Conservation (phyloP, 345 rosid genomes). For the Linum lewisii region DNA sequence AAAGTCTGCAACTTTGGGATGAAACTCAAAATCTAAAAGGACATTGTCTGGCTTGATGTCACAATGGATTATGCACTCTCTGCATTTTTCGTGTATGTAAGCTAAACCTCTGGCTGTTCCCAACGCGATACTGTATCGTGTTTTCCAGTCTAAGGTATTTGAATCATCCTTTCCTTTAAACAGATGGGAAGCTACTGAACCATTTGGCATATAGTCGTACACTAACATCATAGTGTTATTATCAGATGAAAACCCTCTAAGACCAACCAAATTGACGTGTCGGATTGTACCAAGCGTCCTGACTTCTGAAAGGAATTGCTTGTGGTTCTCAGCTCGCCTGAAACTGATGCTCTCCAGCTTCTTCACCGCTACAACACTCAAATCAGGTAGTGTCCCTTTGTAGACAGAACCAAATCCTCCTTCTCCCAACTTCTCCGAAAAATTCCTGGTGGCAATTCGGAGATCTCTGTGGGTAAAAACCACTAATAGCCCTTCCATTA, state of each 20-base stretch:
- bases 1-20: too few species aligned
- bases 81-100: too few species aligned
- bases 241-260: slow-evolving; percentile 72
- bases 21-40: too few species aligned
- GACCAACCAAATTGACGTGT: slow-evolving; percentile 67
- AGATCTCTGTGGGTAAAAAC: slow-evolving; percentile 62
- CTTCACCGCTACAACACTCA: slow-evolving; percentile 63
- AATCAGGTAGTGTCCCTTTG: slow-evolving; percentile 57
- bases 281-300: slow-evolving; percentile 68
- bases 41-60: too few species aligned
- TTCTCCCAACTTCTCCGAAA: slow-evolving; percentile 65
- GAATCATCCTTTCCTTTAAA: too few species aligned
- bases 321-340: slow-evolving; percentile 51
- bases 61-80: too few species aligned
- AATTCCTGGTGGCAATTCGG: slow-evolving; percentile 58
- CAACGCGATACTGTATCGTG: too few species aligned
- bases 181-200: too few species aligned
- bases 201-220: too few species aligned
- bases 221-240: slow-evolving; percentile 37
- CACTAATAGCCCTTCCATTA: slow-evolving; percentile 48
- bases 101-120: too few species aligned
- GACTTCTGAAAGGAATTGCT: slow-evolving; percentile 76
- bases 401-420: slow-evolving; percentile 95
- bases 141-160: too few species aligned
- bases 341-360: slow-evolving; percentile 50